Evolutionary conservation across 192 early-diverging fungal species (phyloP).

Genomic region (Rhizophagus prolifer): DNA sequence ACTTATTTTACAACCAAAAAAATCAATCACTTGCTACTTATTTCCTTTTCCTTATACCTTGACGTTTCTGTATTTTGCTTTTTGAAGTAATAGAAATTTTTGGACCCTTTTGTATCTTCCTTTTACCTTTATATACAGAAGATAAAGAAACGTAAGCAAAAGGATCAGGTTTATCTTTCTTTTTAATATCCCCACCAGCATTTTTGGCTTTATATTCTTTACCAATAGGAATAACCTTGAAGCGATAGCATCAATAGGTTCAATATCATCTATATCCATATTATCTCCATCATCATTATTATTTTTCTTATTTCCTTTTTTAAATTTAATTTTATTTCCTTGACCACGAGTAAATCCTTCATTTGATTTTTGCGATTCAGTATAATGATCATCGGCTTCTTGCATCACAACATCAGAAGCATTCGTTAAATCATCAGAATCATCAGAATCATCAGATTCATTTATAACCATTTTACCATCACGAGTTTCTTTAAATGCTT

Average conservation of each 20-base stretch:
- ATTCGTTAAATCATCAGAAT: constrained; percentile 20
- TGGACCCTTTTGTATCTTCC: neutral
- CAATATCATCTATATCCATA: constrained; percentile 67
- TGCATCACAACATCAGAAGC: constrained; percentile 42
- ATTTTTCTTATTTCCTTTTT: constrained; percentile 67
- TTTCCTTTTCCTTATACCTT: neutral
- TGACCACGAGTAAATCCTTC: constrained; percentile 85
- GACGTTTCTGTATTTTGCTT: constrained; percentile 12
- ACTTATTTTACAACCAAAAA: too few species aligned
- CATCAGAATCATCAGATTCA: constrained; percentile 50
- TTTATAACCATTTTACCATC: constrained; percentile 85
- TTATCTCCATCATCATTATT: constrained; percentile 59
- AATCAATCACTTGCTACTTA: too few species aligned
- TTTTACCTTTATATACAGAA: constrained; percentile 4
- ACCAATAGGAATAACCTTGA: constrained; percentile 50
- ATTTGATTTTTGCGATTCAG: constrained; percentile 73
- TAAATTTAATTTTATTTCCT: constrained; percentile 87
- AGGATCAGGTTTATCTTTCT: constrained; percentile 84
- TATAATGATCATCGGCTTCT: constrained; percentile 79
- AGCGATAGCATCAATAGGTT: constrained; percentile 36
- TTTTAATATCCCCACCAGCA: constrained; percentile 91
- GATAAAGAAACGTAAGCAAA: constrained; percentile 94
- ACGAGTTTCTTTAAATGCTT: constrained; percentile 61
- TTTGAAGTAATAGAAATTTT: constrained; percentile 22
- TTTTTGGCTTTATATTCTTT: constrained; percentile 84